phyloP scores from a whole-genome alignment of 1,284 basidiomycete species.

The Rhizopogon parksii region DNA sequence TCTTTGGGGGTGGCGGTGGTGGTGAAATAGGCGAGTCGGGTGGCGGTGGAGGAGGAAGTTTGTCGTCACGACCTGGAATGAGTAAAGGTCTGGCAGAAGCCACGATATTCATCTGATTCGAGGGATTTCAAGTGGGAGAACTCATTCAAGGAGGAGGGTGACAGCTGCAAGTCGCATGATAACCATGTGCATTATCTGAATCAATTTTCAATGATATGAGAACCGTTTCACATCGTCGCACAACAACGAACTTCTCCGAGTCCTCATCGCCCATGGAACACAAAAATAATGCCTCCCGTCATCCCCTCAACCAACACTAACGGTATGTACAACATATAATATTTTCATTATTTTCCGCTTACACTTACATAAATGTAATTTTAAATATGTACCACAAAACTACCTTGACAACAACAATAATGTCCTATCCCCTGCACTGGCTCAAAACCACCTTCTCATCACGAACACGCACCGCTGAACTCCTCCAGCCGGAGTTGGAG shows the following conservation, averaged over 20 bases:
- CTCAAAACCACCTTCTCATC: constrained; percentile 34
- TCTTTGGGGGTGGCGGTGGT: constrained; percentile 34
- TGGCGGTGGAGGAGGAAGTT: constrained; percentile 32
- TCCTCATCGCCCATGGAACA: no score
- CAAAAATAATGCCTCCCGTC: no score
- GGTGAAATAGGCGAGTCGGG: constrained; percentile 15
- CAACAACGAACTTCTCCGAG: no score
- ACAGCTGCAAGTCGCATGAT: no score
- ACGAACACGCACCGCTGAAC: constrained; percentile 30
- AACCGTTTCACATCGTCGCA: no score
- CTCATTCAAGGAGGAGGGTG: no score
- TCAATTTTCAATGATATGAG: no score
- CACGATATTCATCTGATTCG: background rate
- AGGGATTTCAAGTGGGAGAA: background rate
- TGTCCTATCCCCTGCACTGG: constrained; percentile 31
- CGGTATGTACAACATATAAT: background rate
- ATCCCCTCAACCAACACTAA: no score
- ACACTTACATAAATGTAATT: background rate
- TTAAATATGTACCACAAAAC: background rate
- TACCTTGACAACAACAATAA: constrained; percentile 6
- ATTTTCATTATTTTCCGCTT: background rate
- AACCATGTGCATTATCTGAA: no score
- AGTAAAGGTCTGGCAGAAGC: background rate
- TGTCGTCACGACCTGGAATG: constrained; percentile 25
- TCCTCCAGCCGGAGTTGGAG: constrained; percentile 55